Percentiles rank a stretch among this genome's conserved stretches.
These are phyloP conservation scores for Cotoneaster glaucophyllus DNA, from an alignment of 306 rosid genomes.

Conservation along the genomic window DNA sequence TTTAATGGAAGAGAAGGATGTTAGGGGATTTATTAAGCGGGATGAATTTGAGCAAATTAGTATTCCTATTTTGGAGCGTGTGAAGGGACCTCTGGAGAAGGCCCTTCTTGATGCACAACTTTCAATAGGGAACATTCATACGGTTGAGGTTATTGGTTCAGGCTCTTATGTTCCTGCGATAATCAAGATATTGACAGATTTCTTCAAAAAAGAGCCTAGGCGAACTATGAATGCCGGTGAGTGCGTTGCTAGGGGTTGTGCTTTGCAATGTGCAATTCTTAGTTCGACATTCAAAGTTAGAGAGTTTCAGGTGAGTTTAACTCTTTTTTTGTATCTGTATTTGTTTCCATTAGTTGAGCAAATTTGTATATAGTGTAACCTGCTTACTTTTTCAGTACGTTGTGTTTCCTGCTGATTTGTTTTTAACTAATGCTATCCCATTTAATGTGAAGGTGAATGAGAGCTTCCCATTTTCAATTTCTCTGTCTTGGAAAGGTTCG, in stretches of 20 bases:
- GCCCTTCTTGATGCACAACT: slow-evolving; percentile 87
- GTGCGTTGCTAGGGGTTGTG: slow-evolving; percentile 91
- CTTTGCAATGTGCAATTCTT: slow-evolving; percentile 89
- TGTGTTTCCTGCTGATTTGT: not conserved
- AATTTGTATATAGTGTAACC: not conserved
- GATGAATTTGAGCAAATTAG: slow-evolving; percentile 84
- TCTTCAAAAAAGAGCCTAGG: slow-evolving; percentile 88
- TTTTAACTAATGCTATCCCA: not conserved
- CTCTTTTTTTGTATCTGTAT: not conserved
- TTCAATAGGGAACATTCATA: slow-evolving; percentile 52
- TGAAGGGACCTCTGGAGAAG: slow-evolving; percentile 75
- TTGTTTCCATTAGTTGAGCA: not conserved
- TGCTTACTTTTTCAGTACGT: not conserved
- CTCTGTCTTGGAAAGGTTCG: slow-evolving; percentile 77
- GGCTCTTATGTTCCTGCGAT: slow-evolving; percentile 94
- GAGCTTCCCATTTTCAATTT: slow-evolving; percentile 68
- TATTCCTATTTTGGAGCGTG: slow-evolving; percentile 82
- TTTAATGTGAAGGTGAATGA: slow-evolving; percentile 58
- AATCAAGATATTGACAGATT: slow-evolving; percentile 70
- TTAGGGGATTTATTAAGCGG: slow-evolving; percentile 74
- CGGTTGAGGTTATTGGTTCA: slow-evolving; percentile 93
- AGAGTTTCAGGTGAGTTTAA: slow-evolving; percentile 69
- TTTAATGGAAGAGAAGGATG: slow-evolving; percentile 96
- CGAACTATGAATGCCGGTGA: slow-evolving; percentile 98
- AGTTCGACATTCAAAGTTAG: slow-evolving; percentile 95